phyloP scores from a whole-genome alignment of 1,139 yeast genomes.

The Nematodospora anomalae region DNA sequence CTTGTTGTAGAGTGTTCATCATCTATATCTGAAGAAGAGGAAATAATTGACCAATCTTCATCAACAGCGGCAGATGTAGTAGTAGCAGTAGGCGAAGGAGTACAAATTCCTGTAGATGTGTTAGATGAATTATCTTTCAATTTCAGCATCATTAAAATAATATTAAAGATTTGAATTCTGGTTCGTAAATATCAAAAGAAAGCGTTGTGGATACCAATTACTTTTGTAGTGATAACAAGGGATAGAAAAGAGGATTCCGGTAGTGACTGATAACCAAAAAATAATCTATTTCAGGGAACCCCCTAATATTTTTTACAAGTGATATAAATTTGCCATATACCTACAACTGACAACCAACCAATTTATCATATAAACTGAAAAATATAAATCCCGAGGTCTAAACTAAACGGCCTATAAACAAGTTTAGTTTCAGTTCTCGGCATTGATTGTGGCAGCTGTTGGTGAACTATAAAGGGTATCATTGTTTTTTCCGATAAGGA shows the following conservation, averaged over 20 bases:
- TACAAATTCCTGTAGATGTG: neutral
- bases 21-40: conserved; percentile 44
- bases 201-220: too few relatives aligned
- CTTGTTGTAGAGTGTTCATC: conserved; percentile 35
- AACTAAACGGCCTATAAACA: too few relatives aligned
- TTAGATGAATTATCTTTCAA: neutral
- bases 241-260: neutral
- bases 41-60: conserved; percentile 50
- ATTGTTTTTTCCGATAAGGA: too few relatives aligned
- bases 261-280: neutral
- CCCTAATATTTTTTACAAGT: neutral
- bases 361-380: too few relatives aligned
- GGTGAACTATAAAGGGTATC: too few relatives aligned
- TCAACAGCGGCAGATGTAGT: conserved; percentile 16
- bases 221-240: neutral
- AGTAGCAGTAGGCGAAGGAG: neutral
- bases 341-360: too few relatives aligned
- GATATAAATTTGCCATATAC: too few relatives aligned
- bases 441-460: too few relatives aligned
- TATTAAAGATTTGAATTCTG: too few relatives aligned
- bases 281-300: neutral
- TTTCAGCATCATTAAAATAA: neutral
- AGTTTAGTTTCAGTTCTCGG: too few relatives aligned
- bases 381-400: too few relatives aligned
- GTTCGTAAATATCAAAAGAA: too few relatives aligned